Conservation (phyloP, 163 green algal genomes). For the Prototheca cutis region DNA sequence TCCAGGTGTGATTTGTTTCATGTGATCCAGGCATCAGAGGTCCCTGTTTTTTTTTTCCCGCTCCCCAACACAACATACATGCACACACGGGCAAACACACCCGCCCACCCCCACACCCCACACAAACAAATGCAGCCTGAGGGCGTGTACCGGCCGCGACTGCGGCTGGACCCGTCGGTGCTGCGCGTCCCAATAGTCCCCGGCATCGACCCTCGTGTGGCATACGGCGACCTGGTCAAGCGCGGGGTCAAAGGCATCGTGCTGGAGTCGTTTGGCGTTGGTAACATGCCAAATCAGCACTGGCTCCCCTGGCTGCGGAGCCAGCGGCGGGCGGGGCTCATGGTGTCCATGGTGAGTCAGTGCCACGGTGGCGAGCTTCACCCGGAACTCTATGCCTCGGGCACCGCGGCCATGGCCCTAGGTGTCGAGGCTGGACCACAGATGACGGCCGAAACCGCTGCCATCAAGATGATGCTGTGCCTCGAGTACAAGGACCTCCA, state of each 20-base stretch:
- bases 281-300: conserved; percentile 69
- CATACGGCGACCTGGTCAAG: conserved; percentile 59
- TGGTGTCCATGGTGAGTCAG: conserved; percentile 31
- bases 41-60: no score
- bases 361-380: conserved; percentile 42
- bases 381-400: conserved; percentile 49
- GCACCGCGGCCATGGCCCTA: conserved; percentile 36
- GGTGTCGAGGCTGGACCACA: conserved; percentile 50
- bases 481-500: conserved; percentile 67
- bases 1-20: no score
- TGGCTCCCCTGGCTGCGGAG: conserved; percentile 78
- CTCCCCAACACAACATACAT: no score
- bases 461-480: conserved; percentile 83
- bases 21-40: no score
- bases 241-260: conserved; percentile 58
- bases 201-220: conserved; percentile 54
- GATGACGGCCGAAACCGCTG: conserved; percentile 72
- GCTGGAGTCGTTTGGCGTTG: conserved; percentile 81
- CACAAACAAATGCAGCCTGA: no score
- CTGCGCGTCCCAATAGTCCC: conserved; percentile 78
- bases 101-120: no score
- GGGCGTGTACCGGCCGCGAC: conserved; percentile 65
- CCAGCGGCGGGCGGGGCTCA: conserved; percentile 51
- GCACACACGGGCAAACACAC: no score
- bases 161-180: conserved; percentile 67